A percentile compares a stretch with the other conserved stretches of the same genome.
Evolutionary conservation across 2,329 filamentous ascomycete species (phyloP).

Genomic region (Coniochaeta ligniaria): DNA sequence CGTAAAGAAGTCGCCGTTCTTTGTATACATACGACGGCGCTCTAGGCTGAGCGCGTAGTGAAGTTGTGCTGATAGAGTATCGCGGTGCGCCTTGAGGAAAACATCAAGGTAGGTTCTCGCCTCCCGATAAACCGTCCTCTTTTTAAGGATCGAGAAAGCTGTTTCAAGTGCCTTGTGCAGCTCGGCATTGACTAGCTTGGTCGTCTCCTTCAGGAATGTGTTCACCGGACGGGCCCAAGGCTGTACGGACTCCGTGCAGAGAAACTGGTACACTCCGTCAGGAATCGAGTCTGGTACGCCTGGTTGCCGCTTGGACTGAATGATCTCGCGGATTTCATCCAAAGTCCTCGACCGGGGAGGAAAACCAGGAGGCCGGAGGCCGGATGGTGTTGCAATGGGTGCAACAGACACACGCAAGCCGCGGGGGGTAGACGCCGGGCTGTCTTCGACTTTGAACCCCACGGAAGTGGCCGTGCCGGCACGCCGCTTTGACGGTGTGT

Average conservation of each 20-base stretch:
- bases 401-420: constrained; percentile 5
- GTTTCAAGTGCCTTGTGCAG: constrained; percentile 38
- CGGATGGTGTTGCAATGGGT: background rate
- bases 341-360: constrained; percentile 34
- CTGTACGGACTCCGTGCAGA: constrained; percentile 48
- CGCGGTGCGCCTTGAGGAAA: constrained; percentile 34
- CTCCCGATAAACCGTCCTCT: constrained; percentile 42
- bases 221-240: constrained; percentile 51
- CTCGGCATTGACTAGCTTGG: constrained; percentile 37
- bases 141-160: constrained; percentile 38
- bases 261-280: constrained; percentile 50
- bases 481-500: constrained; percentile 6
- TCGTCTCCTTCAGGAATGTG: constrained; percentile 38
- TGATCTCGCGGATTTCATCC: constrained; percentile 44
- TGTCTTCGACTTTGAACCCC: background rate
- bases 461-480: background rate
- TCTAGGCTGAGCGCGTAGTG: constrained; percentile 44
- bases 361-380: background rate
- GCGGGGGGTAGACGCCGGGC: background rate
- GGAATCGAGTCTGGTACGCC: constrained; percentile 54
- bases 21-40: constrained; percentile 47
- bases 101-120: constrained; percentile 32
- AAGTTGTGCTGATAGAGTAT: constrained; percentile 29
- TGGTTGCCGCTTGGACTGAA: constrained; percentile 44
- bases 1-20: constrained; percentile 41